phyloP scores from a whole-genome alignment of 2,329 filamentous ascomycete species.

The Fonsecaea nubica region DNA sequence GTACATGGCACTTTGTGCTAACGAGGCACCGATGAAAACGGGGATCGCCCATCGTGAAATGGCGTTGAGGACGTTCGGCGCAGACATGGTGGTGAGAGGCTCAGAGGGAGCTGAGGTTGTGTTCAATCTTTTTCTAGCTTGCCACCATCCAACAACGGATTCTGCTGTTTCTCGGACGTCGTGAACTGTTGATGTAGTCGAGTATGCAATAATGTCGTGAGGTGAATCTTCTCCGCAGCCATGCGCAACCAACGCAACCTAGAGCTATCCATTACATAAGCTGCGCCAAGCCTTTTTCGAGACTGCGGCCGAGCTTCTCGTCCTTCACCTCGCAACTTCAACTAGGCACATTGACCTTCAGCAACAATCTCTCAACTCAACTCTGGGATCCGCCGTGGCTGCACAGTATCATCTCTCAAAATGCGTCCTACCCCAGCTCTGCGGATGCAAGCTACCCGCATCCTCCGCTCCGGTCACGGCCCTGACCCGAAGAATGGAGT shows the following conservation, averaged over 20 bases:
- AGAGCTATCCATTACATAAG: conserved; percentile 4
- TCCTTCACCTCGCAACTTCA: background rate
- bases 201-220: background rate
- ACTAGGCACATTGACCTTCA: conserved; percentile 2
- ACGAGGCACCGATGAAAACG: conserved; percentile 68
- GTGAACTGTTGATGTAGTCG: conserved; percentile 9
- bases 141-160: background rate
- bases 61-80: conserved; percentile 60
- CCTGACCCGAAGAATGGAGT: conserved; percentile 53
- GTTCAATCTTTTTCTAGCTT: background rate
- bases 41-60: conserved; percentile 76
- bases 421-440: conserved; percentile 38
- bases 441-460: conserved; percentile 36
- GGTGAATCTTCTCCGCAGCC: background rate
- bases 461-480: conserved; percentile 40
- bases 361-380: background rate
- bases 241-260: background rate
- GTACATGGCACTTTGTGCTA: conserved; percentile 84
- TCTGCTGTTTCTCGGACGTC: background rate
- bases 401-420: conserved; percentile 14
- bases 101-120: background rate
- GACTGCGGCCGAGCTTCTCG: background rate
- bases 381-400: background rate
- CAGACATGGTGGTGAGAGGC: conserved; percentile 27
- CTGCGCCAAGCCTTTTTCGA: conserved; percentile 3